Evolutionary conservation across 2,329 filamentous ascomycete species (phyloP), one percentile per base, ranked within the genome.

Genomic region (Chlorencoelia australis): DNA sequence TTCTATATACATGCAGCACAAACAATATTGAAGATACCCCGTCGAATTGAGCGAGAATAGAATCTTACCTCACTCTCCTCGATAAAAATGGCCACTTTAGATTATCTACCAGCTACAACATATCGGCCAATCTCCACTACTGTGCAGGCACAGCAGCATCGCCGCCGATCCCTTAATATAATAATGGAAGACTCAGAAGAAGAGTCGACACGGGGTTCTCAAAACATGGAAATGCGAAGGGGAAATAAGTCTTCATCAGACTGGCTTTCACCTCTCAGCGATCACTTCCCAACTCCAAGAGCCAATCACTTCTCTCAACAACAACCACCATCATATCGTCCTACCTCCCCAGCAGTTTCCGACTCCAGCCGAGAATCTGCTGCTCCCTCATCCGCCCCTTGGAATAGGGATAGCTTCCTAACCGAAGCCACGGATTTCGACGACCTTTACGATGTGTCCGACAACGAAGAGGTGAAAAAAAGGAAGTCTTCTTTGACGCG

Each of bases 371-470:
- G 60, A 48, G 66, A 60, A 34, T 73, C 71, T 39, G 74, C 67
- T 36, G 68, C 67, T 50, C 67, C 63, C 7, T 71, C 67, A 26
- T 74, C 72, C 15, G 68, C 72, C 44, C 67, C 67, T 17, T 78
- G 80, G 82, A 78, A 59, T 42, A 67, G 75, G 49, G 65, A 67
- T 50, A 81, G 71, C 64, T 61, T 68, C 49, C 65, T 71, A 56
- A 79, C 79, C 47, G 73, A 75, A 49, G 69, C 70, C 44, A 83
- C 74, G 48, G 79, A 85, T 46, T 89, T 89, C 51, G 84, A 94
- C 59, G 85, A 93, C 51, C 65, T 94, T 32, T 94, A 94, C 59
- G 83, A 91, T 59, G 71, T 85, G 27, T 87, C 54, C 33, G 56
- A 84, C 11, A 86, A 93, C 47, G 76, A 86, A 37, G 86, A 94